Evolutionary conservation across 108 stramenopile genomes (phyloP).

Genomic region (Nitzschia sp.): DNA sequence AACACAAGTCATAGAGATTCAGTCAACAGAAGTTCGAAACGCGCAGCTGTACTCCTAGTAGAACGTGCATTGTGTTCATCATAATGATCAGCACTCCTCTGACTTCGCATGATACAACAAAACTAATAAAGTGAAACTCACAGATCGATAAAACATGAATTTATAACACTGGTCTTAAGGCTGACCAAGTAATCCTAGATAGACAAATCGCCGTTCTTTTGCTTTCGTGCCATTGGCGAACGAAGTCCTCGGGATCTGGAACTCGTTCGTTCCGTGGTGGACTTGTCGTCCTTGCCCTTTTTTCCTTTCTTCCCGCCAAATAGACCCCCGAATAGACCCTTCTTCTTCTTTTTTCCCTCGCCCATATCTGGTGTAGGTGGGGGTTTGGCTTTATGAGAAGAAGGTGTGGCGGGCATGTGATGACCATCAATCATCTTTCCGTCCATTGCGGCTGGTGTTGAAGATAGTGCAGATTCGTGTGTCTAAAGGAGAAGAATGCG

Average conservation of each 20-base stretch:
- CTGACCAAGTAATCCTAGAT: constrained; percentile 4
- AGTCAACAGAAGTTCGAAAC: too few relatives aligned
- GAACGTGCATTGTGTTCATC: too few relatives aligned
- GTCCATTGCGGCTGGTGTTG: background rate
- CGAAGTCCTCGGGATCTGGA: constrained; percentile 30
- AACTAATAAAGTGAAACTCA: too few relatives aligned
- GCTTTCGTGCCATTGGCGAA: constrained; percentile 25
- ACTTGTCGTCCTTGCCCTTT: constrained; percentile 41
- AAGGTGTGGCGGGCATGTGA: constrained; percentile 17
- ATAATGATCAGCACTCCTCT: too few relatives aligned
- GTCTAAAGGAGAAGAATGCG: background rate
- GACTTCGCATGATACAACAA: too few relatives aligned
- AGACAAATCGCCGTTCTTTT: constrained; percentile 25
- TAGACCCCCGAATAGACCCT: constrained; percentile 69
- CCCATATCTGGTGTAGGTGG: constrained; percentile 20
- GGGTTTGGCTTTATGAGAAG: constrained; percentile 10
- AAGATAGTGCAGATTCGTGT: constrained; percentile 19
- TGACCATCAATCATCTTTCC: background rate
- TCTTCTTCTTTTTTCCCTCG: constrained; percentile 74
- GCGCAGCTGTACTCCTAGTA: too few relatives aligned
- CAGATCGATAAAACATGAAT: constrained; percentile 12
- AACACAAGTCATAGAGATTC: too few relatives aligned
- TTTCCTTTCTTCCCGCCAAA: constrained; percentile 69
- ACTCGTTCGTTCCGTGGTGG: constrained; percentile 20
- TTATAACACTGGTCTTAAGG: constrained; percentile 3